Evolutionary conservation across 176 grass and related monocot genomes (phyloP), one percentile per base, ranked within the genome.

Genomic region (Aegilops longissima): DNA sequence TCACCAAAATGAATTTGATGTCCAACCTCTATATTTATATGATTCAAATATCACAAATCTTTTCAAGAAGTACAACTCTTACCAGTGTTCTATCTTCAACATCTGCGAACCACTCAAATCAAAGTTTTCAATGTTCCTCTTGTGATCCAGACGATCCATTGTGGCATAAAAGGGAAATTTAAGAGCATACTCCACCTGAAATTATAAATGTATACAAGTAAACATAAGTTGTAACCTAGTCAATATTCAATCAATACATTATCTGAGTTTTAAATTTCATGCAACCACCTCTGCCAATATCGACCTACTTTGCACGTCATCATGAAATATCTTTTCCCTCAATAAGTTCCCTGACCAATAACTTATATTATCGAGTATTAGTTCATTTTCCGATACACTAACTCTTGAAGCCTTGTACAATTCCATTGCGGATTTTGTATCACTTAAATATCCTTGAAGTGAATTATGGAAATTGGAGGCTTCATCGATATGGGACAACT

Each of bases 111-210:
- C 66, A 17, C 34, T 70, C 76, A 17, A 20, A 76, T 89, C 79
- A 80, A 95, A 90, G 73, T 75, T 51, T 88, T 98, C 93, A 27
- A 98, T 98, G 77, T 76, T 89, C 79, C 86, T 87, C 84, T 87
- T 98, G 77, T 98, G 95, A 54, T 92, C 89, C 29, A 98, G 67
- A 21, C 91, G 86, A 40, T 98, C 95, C 81, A 98, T 76, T 70
- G 87, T 90, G 59, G 86, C 44, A 56, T 89, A 98, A 72, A 92
- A 93, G 6, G 95, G 95, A 89, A 81, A 93, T 5, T 87, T 86
- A 4, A 98, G 80, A 70, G 81, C 56, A 83, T 95, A 78, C 1
- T 95, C 88, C 73, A 90, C 86, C 95, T 95, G 81, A 89, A 85
- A 93, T 35, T 34, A 44, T 5, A 73, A 44, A 78, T 68, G 30